Evolutionary conservation across 306 rosid genomes (phyloP), one percentile per base, ranked within the genome.

Genomic region (Dryas drummondii): DNA sequence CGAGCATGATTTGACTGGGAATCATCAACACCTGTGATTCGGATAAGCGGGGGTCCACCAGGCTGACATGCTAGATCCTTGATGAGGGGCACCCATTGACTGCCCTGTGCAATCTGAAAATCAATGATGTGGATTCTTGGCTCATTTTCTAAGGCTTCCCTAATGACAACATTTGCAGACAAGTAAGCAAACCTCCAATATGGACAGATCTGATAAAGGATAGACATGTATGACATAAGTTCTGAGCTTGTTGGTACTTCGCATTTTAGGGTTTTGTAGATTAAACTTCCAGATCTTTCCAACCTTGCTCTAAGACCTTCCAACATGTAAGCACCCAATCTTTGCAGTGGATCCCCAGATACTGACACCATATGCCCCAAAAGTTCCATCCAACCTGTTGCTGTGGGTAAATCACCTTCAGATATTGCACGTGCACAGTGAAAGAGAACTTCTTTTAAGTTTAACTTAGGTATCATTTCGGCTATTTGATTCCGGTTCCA

Each of bases 21-120:
- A 76, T 96, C 99, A 62, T 96, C 99, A 50, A 88, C 84, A 22
- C 98, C 97, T 0, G 98, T 96, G n/a, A 96, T 74, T 0, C 91
- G 88, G 61, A 96, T 32, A 64, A 48, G 46, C 4, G 99, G 97
- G 2, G 90, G 87, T 0, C 92, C 92, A 17, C 91, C 86, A 0
- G 91, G 88, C 63, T 86, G 84, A 68, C 37, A 15, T 3, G 96
- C 85, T 27, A 92, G 92, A 73, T 83, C 91, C 51, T 85, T 56
- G 19, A 96, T 82, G 17, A 96, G 89, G 19, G 77, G 41, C 80
- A 85, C 41, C 89, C 88, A 96, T 71, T 96, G 99, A 61, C 83
- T 87, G 41, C 98, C 98, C 80, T 96, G 98, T 5, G 99, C 91
- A 40, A 96, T 89, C 78, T 96, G 99, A 85, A 96, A 96, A 87